Evolutionary conservation across 768 basidiomycete species (phyloP).

Genomic region (Rickenella mellea): DNA sequence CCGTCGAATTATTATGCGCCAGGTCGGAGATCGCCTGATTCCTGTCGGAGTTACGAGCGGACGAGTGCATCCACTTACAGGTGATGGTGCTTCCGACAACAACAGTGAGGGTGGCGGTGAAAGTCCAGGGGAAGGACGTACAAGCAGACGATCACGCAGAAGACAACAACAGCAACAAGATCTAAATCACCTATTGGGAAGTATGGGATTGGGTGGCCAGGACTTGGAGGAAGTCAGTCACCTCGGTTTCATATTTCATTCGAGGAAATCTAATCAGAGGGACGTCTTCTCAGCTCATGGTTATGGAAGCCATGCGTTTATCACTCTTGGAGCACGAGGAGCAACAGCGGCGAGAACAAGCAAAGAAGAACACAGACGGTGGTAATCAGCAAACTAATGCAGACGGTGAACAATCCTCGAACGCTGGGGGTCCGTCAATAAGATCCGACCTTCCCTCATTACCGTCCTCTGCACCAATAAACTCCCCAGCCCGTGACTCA

Average conservation of each 20-base stretch:
- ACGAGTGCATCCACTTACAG: conserved; percentile 58
- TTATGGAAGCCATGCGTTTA: conserved; percentile 98
- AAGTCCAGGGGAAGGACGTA: conserved; percentile 25
- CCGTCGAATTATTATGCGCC: conserved; percentile 94
- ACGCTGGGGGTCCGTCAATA: background rate
- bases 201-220: conserved; percentile 69
- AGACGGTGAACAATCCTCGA: background rate
- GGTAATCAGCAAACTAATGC: conserved; percentile 7
- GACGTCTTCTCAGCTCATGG: conserved; percentile 62
- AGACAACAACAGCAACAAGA: conserved; percentile 40
- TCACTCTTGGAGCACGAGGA: conserved; percentile 93
- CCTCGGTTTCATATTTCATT: conserved; percentile 6
- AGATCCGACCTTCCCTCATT: background rate
- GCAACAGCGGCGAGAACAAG: conserved; percentile 70
- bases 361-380: conserved; percentile 52
- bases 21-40: conserved; percentile 94
- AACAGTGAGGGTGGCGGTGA: conserved; percentile 34
- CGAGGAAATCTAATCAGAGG: conserved; percentile 6
- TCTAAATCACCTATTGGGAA: conserved; percentile 50
- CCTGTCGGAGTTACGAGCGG: conserved; percentile 95
- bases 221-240: conserved; percentile 82
- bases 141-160: conserved; percentile 49
- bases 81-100: conserved; percentile 21
- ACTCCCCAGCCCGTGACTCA: no score
- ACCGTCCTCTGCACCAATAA: background rate